These are phyloP conservation scores for Amauroascus niger DNA, from an alignment of 2,329 filamentous ascomycete genomes.

Conservation along the genomic window DNA sequence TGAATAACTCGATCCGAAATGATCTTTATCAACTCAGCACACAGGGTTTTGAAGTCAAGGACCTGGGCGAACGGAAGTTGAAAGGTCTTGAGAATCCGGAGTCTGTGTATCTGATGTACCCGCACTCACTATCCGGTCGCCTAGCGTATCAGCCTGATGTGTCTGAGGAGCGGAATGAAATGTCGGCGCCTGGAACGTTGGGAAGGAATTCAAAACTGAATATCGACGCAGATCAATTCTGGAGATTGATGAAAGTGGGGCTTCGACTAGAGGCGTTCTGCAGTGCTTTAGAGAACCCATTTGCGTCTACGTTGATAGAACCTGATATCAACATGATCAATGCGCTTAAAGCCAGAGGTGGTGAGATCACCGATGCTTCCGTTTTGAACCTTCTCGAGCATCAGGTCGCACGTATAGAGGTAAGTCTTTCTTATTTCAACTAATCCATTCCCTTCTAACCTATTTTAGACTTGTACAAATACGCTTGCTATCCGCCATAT, in stretches of 20 bases:
- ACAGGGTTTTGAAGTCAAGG: constrained; percentile 93
- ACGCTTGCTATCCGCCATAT: constrained; percentile 72
- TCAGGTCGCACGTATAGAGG: constrained; percentile 91
- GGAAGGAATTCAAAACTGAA: constrained; percentile 56
- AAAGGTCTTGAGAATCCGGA: constrained; percentile 98
- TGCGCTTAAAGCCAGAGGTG: constrained; percentile 58
- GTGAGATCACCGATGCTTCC: constrained; percentile 80
- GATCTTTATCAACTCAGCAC: constrained; percentile 79
- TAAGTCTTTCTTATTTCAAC: constrained; percentile 33
- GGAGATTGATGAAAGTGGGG: constrained; percentile 81
- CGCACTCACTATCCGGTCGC: constrained; percentile 73
- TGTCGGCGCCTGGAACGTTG: constrained; percentile 51
- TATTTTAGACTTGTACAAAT: constrained; percentile 62
- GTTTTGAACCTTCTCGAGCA: constrained; percentile 86
- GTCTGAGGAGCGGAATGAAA: constrained; percentile 34
- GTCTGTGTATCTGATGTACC: constrained; percentile 89
- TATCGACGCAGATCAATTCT: constrained; percentile 76
- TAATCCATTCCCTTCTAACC: constrained; percentile 10
- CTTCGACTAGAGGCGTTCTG: constrained; percentile 89
- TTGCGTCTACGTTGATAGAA: constrained; percentile 55
- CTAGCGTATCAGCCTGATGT: constrained; percentile 40
- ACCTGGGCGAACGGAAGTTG: constrained; percentile 86
- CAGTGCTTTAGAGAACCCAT: constrained; percentile 67
- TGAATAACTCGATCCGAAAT: constrained; percentile 68
- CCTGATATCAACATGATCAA: constrained; percentile 79